phyloP scores from a whole-genome alignment of 805 yeast species.

The Yamadazyma nakazawae region DNA sequence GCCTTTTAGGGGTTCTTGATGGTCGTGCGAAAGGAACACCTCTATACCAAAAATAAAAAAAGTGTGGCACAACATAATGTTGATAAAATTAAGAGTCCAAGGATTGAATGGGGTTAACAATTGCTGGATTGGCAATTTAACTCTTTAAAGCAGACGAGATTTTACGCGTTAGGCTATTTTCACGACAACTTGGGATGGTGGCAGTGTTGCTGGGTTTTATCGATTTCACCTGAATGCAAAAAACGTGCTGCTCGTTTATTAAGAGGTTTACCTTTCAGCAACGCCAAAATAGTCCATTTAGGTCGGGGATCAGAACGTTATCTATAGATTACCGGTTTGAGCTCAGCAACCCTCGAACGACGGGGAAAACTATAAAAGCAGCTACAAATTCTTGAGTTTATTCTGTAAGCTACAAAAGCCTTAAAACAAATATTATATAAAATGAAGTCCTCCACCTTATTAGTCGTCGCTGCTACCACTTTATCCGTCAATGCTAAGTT shows the following conservation, averaged over 20 bases:
- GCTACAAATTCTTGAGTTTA: not conserved
- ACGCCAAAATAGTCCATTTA: not conserved
- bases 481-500: conserved; percentile 12
- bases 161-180: not conserved
- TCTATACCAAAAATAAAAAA: too few species aligned
- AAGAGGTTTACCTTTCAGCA: conserved; percentile 3
- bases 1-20: too few species aligned
- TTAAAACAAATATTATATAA: not conserved
- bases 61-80: too few species aligned
- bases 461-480: conserved; percentile 8
- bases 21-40: too few species aligned
- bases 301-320: conserved; percentile 1
- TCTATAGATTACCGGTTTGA: not conserved
- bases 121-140: too few species aligned
- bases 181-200: not conserved
- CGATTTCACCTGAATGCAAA: not conserved
- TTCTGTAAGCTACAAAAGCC: not conserved
- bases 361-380: conserved; percentile 1
- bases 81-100: too few species aligned
- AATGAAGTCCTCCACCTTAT: conserved; percentile 14
- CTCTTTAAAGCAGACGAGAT: too few species aligned
- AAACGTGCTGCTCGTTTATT: conserved; percentile 6
- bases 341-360: not conserved
- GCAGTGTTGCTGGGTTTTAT: conserved; percentile 2
- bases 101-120: too few species aligned